Percentiles rank a stretch among this genome's conserved stretches.
Evolutionary conservation across 768 basidiomycete species (phyloP).

Genomic region (Phaeotremella skinneri): DNA sequence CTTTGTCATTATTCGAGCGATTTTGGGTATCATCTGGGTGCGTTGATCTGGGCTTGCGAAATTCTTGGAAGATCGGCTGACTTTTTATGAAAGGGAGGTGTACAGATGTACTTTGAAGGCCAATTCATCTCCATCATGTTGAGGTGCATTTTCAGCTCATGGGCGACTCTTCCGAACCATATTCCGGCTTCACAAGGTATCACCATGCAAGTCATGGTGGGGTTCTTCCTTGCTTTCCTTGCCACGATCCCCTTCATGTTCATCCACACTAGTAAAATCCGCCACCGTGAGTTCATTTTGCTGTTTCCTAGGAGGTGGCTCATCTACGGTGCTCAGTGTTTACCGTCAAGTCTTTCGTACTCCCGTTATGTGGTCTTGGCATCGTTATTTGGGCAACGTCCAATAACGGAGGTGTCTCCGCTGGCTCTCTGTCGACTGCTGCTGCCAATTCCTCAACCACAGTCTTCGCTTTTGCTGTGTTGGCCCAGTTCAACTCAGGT

Average conservation of each 20-base stretch:
- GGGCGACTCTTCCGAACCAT: slow-evolving; percentile 11
- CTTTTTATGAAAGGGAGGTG: slow-evolving; percentile 14
- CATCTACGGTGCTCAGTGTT: slow-evolving; percentile 6
- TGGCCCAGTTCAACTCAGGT: slow-evolving; percentile 23
- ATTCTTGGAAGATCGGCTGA: background rate
- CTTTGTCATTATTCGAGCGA: slow-evolving; percentile 24
- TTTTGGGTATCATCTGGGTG: slow-evolving; percentile 34
- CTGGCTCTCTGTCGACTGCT: slow-evolving; percentile 4
- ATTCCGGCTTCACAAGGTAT: slow-evolving; percentile 20
- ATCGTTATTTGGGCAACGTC: slow-evolving; percentile 21
- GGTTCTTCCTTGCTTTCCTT: slow-evolving; percentile 20
- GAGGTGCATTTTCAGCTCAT: slow-evolving; percentile 21
- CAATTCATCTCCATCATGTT: slow-evolving; percentile 27
- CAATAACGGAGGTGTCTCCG: slow-evolving; percentile 14
- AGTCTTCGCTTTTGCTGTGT: slow-evolving; percentile 16
- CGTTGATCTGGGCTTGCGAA: background rate
- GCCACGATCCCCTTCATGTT: slow-evolving; percentile 25
- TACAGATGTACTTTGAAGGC: slow-evolving; percentile 23
- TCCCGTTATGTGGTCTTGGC: slow-evolving; percentile 14
- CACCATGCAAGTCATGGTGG: slow-evolving; percentile 20
- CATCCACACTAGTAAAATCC: slow-evolving; percentile 25
- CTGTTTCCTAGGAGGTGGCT: background rate
- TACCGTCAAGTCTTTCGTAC: slow-evolving; percentile 17
- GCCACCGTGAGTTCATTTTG: slow-evolving; percentile 8
- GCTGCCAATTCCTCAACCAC: slow-evolving; percentile 12